Evolutionary conservation across 2,329 filamentous ascomycete species (phyloP), one percentile per base, ranked within the genome.

Genomic region (Pseudocercospora eumusae): DNA sequence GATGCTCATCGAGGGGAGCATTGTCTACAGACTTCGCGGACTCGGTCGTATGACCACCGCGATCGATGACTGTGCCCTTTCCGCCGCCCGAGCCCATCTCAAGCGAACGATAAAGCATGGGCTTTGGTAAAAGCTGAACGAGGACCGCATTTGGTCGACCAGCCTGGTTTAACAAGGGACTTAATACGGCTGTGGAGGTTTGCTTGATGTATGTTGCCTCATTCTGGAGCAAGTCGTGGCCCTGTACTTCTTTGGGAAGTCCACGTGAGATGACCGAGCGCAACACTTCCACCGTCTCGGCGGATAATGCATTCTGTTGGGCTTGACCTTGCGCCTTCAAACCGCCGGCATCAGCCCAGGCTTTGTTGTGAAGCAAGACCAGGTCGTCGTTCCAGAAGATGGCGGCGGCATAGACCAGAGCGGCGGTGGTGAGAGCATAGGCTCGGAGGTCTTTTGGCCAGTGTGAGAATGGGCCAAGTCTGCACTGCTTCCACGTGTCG

Each of bases 321-420:
- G 65, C 64, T 36, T 70, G 67, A 11, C 76, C 78, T 73, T 63
- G 63, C 13, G 10, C 73, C 31, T 73, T 67, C 2, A 74, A 61
- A 11, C 71, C 68, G 15, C 71, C 73, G 9, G 72, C 70, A 55
- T 74, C 75, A 13, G 65, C 70, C 79, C 79, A 81, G 4, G 75
- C 74, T 13, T 76, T 57, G 60, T 81, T 81, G 66, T 78, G 75
- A 6, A 80, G 68, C 11, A 77, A 70, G 9, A 71, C 63, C 21
- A 78, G 68, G 10, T 76, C 71, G 9, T 73, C 64, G 15, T 75
- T 75, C 78, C 78, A 80, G 65, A 79, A 79, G 21, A 81, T 71
- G 45, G 77, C 77, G 2, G 76, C 69, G 10, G 76, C 75, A 62
- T 80, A 77, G 10, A 75, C 70, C 54, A 81, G 73, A 11, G 77